Evolutionary conservation across 345 rosid genomes (phyloP).

Genomic region (Citrus hindsii): DNA sequence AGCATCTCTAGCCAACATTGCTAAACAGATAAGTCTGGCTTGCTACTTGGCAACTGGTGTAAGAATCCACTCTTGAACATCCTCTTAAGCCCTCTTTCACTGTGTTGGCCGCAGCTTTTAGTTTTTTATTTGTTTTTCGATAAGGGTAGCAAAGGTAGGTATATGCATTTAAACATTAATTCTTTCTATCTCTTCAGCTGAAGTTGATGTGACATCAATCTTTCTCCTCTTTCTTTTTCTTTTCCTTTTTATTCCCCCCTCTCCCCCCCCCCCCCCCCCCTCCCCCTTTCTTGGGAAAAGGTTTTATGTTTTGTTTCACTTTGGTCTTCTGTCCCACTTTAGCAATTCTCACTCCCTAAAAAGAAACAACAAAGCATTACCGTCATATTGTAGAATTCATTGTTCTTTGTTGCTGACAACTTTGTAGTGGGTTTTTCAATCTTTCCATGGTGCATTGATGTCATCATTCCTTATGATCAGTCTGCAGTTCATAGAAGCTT

Average conservation of each 20-base stretch:
- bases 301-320: not conserved
- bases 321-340: not conserved
- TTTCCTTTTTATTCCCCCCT: not conserved
- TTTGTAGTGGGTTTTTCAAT: not conserved
- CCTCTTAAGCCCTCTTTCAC: not conserved
- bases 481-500: conserved; percentile 87
- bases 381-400: not conserved
- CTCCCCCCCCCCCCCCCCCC: too few species aligned
- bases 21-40: conserved; percentile 88
- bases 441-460: not conserved
- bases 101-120: not conserved
- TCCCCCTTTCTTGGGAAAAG: not conserved
- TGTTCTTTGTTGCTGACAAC: not conserved
- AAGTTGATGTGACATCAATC: not conserved
- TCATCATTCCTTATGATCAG: conserved; percentile 26
- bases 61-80: conserved; percentile 34
- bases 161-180: not conserved
- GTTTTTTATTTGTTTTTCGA: not conserved
- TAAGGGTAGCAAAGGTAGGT: not conserved
- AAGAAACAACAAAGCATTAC: not conserved
- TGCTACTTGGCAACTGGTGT: conserved; percentile 86
- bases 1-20: conserved; percentile 80
- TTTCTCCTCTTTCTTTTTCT: not conserved
- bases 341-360: not conserved
- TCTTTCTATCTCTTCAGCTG: not conserved